Evolutionary conservation across 371 early-diverging fungal genomes (phyloP).

Genomic region (Mucor irregularis): DNA sequence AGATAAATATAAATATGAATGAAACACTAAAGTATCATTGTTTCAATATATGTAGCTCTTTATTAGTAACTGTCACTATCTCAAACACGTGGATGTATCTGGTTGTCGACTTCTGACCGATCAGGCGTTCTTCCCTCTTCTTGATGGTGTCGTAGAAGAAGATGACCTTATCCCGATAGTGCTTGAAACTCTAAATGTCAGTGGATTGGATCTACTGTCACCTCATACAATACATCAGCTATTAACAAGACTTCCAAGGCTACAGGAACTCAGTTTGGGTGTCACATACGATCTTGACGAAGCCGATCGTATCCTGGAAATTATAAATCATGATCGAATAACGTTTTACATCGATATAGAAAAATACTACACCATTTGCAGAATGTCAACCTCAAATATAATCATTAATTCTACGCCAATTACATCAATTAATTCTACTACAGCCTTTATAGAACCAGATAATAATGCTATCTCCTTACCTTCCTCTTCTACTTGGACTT

Average conservation of each 20-base stretch:
- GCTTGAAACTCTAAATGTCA: constrained; percentile 30
- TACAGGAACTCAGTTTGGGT: constrained; percentile 21
- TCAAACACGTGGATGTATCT: constrained; percentile 29
- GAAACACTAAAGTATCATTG: not conserved
- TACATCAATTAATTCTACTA: not conserved
- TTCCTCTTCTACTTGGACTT: constrained; percentile 18
- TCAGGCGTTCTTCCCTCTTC: constrained; percentile 25
- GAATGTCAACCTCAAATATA: not conserved
- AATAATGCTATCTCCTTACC: constrained; percentile 9
- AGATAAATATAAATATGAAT: not conserved
- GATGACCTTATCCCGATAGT: constrained; percentile 6
- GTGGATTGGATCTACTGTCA: constrained; percentile 18
- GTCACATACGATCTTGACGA: constrained; percentile 26
- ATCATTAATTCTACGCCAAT: not conserved
- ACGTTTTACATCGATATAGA: constrained; percentile 24
- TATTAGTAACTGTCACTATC: constrained; percentile 19
- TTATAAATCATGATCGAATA: constrained; percentile 7
- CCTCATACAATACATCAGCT: constrained; percentile 15
- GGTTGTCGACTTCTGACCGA: constrained; percentile 29
- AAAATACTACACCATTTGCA: constrained; percentile 25
- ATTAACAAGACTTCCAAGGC: constrained; percentile 2
- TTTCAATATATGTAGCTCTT: constrained; percentile 10
- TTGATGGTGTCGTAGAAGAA: constrained; percentile 4
- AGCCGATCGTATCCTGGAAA: constrained; percentile 18
- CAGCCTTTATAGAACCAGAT: not conserved